Conservation (phyloP, 192 early-diverging fungal species). For the Lobosporangium transversale region DNA sequence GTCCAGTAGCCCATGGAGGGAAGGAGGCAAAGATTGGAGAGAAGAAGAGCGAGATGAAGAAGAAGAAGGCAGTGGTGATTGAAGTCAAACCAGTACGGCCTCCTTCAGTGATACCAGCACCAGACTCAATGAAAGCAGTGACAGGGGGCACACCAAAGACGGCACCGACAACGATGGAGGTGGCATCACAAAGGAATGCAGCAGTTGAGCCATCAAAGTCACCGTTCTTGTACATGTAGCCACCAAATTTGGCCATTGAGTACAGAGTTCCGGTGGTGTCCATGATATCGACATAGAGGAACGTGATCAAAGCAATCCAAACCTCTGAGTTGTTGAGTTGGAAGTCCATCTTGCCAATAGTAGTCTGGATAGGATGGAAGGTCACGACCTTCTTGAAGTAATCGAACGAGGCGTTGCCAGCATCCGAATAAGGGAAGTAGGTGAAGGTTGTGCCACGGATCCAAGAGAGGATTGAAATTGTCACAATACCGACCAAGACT, state of each 20-base stretch:
- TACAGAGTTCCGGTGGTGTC: constrained; percentile 88
- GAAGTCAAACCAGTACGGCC: constrained; percentile 85
- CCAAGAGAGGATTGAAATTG: constrained; percentile 81
- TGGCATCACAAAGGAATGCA: constrained; percentile 82
- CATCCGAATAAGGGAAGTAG: constrained; percentile 76
- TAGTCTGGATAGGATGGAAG: constrained; percentile 69
- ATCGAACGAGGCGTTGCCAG: constrained; percentile 70
- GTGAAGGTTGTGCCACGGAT: constrained; percentile 72
- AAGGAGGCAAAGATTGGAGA: constrained; percentile 89
- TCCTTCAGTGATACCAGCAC: constrained; percentile 85
- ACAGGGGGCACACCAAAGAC: constrained; percentile 78
- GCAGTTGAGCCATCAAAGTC: constrained; percentile 81
- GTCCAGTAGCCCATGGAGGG: constrained; percentile 89
- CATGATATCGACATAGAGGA: constrained; percentile 88
- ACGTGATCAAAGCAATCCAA: constrained; percentile 86
- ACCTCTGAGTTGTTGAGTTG: constrained; percentile 66
- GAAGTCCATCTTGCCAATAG: constrained; percentile 71
- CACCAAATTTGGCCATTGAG: constrained; percentile 86
- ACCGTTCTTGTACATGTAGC: constrained; percentile 75
- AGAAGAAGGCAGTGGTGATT: constrained; percentile 70
- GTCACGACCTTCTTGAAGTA: constrained; percentile 78
- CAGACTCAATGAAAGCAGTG: constrained; percentile 86
- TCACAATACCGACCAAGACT: constrained; percentile 75
- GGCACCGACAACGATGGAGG: constrained; percentile 72
- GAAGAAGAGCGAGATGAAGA: constrained; percentile 85